Base-by-base conservation (phyloP, 2,329 filamentous ascomycete genomes). In the Paracorniculantispora psalliotae region DNA sequence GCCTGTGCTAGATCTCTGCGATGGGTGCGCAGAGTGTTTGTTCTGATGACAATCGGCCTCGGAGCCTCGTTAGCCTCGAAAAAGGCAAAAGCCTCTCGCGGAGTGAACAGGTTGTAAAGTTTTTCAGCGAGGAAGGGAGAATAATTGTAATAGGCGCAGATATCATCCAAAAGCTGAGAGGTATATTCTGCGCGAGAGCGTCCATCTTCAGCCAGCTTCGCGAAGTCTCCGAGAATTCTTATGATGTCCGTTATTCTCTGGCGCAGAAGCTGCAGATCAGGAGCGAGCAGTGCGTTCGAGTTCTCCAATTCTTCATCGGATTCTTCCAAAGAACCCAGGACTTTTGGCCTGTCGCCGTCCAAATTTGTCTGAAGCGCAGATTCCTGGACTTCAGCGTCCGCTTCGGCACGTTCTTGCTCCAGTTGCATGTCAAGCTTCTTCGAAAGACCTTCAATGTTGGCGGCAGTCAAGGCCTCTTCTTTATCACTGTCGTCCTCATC, bases 11-110 rank as follows among this genome's bases (percentile, higher is more conserved):
- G 87, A 63, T 96, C 92, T 68, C 85, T 78, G 55, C 85, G 80
- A 70, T 87, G 83, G 39, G 85, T 88, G 66, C 91, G 89, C 61
- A 99, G 84, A 9, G 93, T 99, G 76, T 99, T 99, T 63, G 94
- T 97, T 69, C 94, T 88, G 71, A 99, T 96, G 64, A 99, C 94
- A 60, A 99, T 87, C 4, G 94, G 94, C 54, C 94, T 86, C 15
- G 92, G 86, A 28, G 90, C 92, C 77, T 99, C 94, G 85, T 99
- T 99, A 67, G 93, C 93, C 77, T 99, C 94, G 77, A 99, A 97
- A 77, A 99, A 99, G 57, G 92, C 92, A 67, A 97, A 96, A 0
- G 94, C 94, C 77, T 99, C 94, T 67, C 89, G 87, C 0, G 94
- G 91, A 1, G 92, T 86, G 77, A 99, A 97, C 7, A 99, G 85